Evolutionary conservation across 2,329 filamentous ascomycete species (phyloP).

Genomic region (Pseudohalonectria lignicola): DNA sequence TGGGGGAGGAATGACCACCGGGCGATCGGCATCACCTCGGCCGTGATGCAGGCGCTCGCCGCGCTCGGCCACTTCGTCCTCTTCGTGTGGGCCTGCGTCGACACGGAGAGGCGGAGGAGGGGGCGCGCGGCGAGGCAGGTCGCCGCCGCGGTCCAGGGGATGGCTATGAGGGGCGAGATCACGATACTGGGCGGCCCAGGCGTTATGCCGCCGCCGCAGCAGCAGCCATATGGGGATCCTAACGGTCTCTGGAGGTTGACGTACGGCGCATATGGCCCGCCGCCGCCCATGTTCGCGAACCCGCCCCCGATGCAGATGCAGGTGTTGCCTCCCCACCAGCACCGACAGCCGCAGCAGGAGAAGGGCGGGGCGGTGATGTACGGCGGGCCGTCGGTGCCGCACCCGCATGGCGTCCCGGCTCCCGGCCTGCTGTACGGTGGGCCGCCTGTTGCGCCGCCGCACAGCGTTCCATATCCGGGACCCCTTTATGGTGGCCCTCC

Average conservation of each 20-base stretch:
- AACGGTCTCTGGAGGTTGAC: no score
- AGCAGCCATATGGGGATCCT: background rate
- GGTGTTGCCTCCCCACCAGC: background rate
- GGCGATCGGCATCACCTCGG: background rate
- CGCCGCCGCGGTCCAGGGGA: background rate
- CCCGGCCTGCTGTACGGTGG: no score
- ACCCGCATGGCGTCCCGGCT: no score
- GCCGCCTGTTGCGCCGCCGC: no score
- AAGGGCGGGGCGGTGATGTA: no score
- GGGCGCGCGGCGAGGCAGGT: background rate
- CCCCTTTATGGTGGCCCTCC: no score
- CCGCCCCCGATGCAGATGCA: background rate
- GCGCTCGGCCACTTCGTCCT: conserved; percentile 26
- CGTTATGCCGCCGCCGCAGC: background rate
- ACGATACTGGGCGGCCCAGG: no score
- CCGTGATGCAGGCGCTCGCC: conserved; percentile 27
- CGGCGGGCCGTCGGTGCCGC: no score
- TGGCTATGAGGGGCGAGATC: background rate
- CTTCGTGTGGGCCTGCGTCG: conserved; percentile 10
- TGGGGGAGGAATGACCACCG: background rate
- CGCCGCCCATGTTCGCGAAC: background rate
- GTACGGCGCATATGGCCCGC: no score
- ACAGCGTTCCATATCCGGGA: no score
- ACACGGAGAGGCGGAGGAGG: conserved; percentile 5
- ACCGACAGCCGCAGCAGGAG: background rate